phyloP scores from a whole-genome alignment of 2,329 filamentous ascomycete genomes.

The Penicillium oxalicum region DNA sequence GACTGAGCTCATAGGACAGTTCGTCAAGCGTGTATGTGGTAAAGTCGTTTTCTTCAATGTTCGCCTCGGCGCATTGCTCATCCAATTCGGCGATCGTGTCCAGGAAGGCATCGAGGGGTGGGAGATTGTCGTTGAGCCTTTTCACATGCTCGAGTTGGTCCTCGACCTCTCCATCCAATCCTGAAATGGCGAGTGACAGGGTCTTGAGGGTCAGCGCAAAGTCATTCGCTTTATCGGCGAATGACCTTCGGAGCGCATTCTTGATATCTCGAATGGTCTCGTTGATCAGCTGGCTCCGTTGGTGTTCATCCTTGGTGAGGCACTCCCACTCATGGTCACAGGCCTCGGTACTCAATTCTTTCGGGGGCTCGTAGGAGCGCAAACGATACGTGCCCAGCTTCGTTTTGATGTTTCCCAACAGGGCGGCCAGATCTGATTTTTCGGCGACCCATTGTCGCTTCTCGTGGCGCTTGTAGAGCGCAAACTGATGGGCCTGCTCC shows the following conservation, averaged over 20 bases:
- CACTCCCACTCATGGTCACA: conserved; percentile 76
- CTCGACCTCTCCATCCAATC: conserved; percentile 94
- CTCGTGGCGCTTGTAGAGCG: conserved; percentile 79
- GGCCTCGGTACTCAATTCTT: conserved; percentile 72
- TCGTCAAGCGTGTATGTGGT: conserved; percentile 99
- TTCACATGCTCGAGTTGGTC: conserved; percentile 86
- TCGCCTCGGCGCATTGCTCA: conserved; percentile 85
- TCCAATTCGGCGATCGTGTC: conserved; percentile 81
- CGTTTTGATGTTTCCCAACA: conserved; percentile 97
- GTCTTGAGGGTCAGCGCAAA: conserved; percentile 94
- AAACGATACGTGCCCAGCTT: conserved; percentile 93
- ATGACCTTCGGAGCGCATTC: conserved; percentile 82
- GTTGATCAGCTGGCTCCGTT: conserved; percentile 87
- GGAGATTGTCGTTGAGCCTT: conserved; percentile 74
- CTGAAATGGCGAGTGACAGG: conserved; percentile 87
- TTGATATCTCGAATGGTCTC: conserved; percentile 99
- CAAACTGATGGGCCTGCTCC: conserved; percentile 72
- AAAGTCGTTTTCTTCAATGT: conserved; percentile 98
- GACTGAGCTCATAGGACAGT: conserved; percentile 81
- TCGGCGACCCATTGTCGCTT: conserved; percentile 97
- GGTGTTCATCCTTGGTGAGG: conserved; percentile 77
- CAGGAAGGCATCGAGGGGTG: conserved; percentile 85
- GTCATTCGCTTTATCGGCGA: conserved; percentile 97
- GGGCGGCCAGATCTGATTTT: conserved; percentile 87
- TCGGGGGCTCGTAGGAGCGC: conserved; percentile 82